Evolutionary conservation across 805 yeast genomes (phyloP).

Genomic region (Zygoascus flipseniorum): DNA sequence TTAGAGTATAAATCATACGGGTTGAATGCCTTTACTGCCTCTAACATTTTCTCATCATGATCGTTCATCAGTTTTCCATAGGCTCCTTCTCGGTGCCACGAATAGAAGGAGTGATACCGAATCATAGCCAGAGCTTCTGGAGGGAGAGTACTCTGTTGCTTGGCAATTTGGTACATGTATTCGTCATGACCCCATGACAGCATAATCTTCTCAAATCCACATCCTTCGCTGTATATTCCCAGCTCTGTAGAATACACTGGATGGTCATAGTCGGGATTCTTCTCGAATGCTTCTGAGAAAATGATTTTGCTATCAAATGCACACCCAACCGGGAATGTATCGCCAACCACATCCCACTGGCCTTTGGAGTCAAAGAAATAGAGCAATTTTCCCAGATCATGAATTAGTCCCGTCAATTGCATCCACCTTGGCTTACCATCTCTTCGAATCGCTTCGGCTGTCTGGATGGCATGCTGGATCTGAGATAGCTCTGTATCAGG

Average conservation of each 20-base stretch:
- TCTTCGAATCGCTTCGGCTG: conserved; percentile 63
- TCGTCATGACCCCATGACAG: conserved; percentile 76
- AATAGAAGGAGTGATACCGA: conserved; percentile 65
- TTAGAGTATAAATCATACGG: conserved; percentile 64
- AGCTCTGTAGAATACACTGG: conserved; percentile 58
- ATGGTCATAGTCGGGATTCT: conserved; percentile 52
- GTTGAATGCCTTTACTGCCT: conserved; percentile 60
- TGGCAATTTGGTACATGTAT: conserved; percentile 66
- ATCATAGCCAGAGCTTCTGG: conserved; percentile 66
- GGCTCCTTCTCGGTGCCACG: conserved; percentile 68
- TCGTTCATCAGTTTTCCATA: conserved; percentile 56
- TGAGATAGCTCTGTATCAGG: conserved; percentile 71
- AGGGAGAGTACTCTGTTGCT: conserved; percentile 53
- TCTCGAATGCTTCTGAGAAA: conserved; percentile 48
- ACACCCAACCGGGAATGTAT: conserved; percentile 71
- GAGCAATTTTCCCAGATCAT: conserved; percentile 62
- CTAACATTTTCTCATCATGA: conserved; percentile 50
- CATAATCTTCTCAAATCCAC: conserved; percentile 65
- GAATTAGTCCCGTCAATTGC: conserved; percentile 64
- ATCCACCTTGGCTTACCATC: conserved; percentile 70
- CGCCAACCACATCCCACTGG: conserved; percentile 78
- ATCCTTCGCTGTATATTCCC: conserved; percentile 55
- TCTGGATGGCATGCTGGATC: conserved; percentile 67
- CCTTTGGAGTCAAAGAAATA: conserved; percentile 66
- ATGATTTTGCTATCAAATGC: conserved; percentile 51